Conservation (phyloP, 192 early-diverging fungal genomes). For the Podila epicladia region DNA sequence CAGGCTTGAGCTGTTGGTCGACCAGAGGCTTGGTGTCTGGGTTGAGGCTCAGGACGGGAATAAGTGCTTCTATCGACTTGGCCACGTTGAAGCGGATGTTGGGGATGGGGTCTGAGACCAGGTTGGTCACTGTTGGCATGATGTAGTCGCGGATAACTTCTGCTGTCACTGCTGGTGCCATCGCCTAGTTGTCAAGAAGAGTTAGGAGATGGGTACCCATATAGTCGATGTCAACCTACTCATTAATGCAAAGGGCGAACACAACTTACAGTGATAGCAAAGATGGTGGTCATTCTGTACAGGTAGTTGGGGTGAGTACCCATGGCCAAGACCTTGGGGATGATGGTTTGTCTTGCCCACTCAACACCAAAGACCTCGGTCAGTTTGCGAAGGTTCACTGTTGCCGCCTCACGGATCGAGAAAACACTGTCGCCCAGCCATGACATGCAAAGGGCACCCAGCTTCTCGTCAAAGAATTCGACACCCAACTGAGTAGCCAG, state of each 20-base stretch:
- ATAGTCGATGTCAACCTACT: conserved; percentile 1
- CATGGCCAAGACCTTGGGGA: conserved; percentile 94
- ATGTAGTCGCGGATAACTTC: conserved; percentile 91
- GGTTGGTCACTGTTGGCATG: conserved; percentile 84
- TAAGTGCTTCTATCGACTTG: conserved; percentile 90
- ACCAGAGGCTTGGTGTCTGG: conserved; percentile 69
- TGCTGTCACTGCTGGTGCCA: conserved; percentile 86
- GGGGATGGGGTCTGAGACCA: conserved; percentile 94
- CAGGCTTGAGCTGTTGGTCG: conserved; percentile 79
- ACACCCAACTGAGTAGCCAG: conserved; percentile 96
- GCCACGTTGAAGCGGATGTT: conserved; percentile 99
- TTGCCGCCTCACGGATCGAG: conserved; percentile 98
- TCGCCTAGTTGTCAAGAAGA: conserved; percentile 62
- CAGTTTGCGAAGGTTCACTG: conserved; percentile 91
- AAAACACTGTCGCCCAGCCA: conserved; percentile 98
- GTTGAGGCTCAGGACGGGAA: conserved; percentile 77
- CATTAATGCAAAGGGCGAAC: not conserved
- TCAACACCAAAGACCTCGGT: conserved; percentile 99
- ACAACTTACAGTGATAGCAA: conserved; percentile 86
- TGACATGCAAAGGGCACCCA: conserved; percentile 94
- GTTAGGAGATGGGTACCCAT: not conserved
- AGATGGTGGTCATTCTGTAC: conserved; percentile 98
- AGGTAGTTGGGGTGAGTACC: conserved; percentile 93
- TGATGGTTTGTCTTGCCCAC: conserved; percentile 94
- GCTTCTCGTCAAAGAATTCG: conserved; percentile 97